A percentile compares a stretch with the other conserved stretches of the same genome.
phyloP scores from a whole-genome alignment of 2,329 filamentous ascomycete species.

The Apiospora phragmitis region DNA sequence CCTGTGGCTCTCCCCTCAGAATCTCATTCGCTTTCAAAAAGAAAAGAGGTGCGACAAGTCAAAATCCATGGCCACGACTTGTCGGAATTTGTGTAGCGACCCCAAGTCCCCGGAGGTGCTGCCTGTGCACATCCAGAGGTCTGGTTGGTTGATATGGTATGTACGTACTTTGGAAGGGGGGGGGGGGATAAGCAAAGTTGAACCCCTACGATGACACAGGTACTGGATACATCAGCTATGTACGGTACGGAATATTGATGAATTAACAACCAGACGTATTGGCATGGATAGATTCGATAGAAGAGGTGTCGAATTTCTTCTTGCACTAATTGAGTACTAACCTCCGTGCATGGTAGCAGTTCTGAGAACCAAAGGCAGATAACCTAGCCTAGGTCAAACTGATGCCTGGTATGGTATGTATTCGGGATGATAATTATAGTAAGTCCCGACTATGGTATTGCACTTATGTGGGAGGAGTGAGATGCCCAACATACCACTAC shows the following conservation, averaged over 20 bases:
- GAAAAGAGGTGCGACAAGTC: slow-evolving; percentile 3
- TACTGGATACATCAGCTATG: background rate
- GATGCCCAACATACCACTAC: background rate
- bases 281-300: background rate
- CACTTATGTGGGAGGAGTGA: background rate
- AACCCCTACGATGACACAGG: background rate
- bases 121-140: background rate
- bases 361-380: background rate
- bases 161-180: background rate
- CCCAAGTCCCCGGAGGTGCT: background rate
- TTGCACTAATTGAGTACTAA: background rate
- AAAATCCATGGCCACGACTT: background rate
- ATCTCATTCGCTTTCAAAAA: background rate
- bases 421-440: background rate
- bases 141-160: background rate
- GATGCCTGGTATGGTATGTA: background rate
- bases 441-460: background rate
- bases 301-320: background rate
- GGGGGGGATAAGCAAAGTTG: background rate
- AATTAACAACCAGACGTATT: background rate
- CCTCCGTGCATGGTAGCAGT: background rate
- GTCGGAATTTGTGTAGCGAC: background rate
- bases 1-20: background rate
- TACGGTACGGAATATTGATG: background rate
- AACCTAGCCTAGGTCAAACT: background rate